Evolutionary conservation across 805 yeast species (phyloP), one percentile per base, ranked within the genome.

Genomic region (Schwanniomyces polymorphus): DNA sequence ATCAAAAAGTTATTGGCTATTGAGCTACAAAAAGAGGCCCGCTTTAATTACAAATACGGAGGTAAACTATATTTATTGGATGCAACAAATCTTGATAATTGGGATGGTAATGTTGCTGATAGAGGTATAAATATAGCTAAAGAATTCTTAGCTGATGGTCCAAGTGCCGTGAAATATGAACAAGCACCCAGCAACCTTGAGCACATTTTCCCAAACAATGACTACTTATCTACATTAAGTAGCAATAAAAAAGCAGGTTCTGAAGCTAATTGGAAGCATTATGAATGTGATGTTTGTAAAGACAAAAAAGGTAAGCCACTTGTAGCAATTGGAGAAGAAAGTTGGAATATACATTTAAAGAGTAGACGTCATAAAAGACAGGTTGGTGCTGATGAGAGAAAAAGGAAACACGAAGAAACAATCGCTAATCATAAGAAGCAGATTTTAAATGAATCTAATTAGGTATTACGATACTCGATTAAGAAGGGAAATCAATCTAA

Each of bases 271-370:
- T 88, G 95, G 94, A 74, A 79, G 44, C 95, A 89, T 51, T 79
- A 70, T 56, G 65, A 65, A 16, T 92, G 99, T 62, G 78, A 79
- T 1, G 63, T 75, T 0, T 92, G 99, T 61, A 65, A 63, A 6
- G 85, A 82, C 52, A 68, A 72, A 29, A 72, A 75, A 4, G 82
- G 82, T 1, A 74, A 81, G 2, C 74, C 79, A 1, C 62, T 86
- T 11, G 75, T 90, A 0, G 78, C 86, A 0, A 82, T 94, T 7
- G 97, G 97, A 0, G 82, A 79, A 42, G 79, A 80, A 1, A 85
- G 78, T 43, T 89, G 88, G 85, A 63, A 79, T 5, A 75, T 79
- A 4, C 99, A 92, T 64, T 48, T 82, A 41, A 67, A 69, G 16
- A 84, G 96, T 48, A 75, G 84, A 50, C 76, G 87, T 47, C 99